phyloP scores from a whole-genome alignment of 2,329 filamentous ascomycete genomes.

The Fusarium chuoi region DNA sequence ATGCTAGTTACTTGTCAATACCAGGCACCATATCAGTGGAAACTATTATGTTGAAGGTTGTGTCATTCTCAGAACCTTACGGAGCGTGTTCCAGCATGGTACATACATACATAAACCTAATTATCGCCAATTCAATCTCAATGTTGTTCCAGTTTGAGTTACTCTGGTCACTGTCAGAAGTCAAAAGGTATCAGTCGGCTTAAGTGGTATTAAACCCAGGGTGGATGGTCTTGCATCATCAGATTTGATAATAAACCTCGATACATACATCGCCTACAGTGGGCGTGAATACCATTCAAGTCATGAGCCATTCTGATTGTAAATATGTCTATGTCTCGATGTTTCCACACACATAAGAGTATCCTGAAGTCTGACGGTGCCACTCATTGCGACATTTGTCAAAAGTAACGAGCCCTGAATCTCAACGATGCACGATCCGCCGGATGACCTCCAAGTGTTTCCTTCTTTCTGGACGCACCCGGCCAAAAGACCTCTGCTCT shows the following conservation, averaged over 20 bases:
- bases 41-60: neutral
- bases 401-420: neutral
- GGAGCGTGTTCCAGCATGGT: neutral
- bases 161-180: neutral
- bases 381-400: neutral
- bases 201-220: neutral
- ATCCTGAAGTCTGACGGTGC: neutral
- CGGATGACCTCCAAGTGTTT: neutral
- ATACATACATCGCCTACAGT: neutral
- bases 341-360: neutral
- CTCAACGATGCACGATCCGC: neutral
- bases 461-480: neutral
- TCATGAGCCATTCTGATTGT: neutral
- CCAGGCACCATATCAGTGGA: neutral
- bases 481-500: neutral
- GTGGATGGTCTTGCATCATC: neutral
- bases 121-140: neutral
- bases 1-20: neutral
- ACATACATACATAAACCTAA: neutral
- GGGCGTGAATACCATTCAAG: neutral
- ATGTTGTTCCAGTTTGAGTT: neutral
- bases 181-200: neutral
- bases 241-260: neutral
- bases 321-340: neutral
- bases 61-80: neutral